Evolutionary conservation across 495 filamentous ascomycete genomes (phyloP).

Genomic region (Aspergillus avenaceus): DNA sequence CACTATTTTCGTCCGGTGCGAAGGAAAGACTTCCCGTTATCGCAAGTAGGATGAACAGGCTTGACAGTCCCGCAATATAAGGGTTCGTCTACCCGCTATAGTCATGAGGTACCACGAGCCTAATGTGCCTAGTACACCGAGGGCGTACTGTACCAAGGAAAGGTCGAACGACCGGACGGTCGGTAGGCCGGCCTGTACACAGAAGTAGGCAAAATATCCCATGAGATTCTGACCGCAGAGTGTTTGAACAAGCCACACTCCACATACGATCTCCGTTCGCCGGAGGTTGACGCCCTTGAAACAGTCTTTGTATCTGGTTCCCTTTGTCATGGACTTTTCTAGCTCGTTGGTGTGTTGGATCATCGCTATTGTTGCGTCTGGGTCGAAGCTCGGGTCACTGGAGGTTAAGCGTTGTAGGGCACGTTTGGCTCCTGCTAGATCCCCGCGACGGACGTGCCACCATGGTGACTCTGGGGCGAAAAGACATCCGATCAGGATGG

Average conservation of each 20-base stretch:
- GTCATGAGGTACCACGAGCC: conserved; percentile 64
- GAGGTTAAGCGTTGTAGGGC: conserved; percentile 57
- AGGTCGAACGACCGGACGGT: conserved; percentile 56
- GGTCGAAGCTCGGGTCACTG: conserved; percentile 50
- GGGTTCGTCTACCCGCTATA: conserved; percentile 56
- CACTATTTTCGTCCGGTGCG: conserved; percentile 39
- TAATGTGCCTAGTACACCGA: conserved; percentile 61
- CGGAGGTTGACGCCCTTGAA: conserved; percentile 64
- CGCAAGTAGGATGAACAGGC: conserved; percentile 53
- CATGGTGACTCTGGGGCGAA: conserved; percentile 69
- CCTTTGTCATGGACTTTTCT: conserved; percentile 54
- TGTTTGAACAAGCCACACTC: conserved; percentile 69
- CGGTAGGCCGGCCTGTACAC: conserved; percentile 59
- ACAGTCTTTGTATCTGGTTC: conserved; percentile 61
- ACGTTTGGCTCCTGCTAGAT: conserved; percentile 54
- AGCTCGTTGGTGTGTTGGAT: conserved; percentile 68
- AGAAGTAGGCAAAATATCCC: conserved; percentile 68
- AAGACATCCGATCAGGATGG: conserved; percentile 57
- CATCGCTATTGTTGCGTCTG: conserved; percentile 66
- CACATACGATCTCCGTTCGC: conserved; percentile 64
- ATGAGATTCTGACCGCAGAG: conserved; percentile 65
- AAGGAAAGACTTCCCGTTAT: conserved; percentile 62
- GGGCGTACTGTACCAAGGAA: conserved; percentile 61
- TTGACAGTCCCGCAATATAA: conserved; percentile 62
- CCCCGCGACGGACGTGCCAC: conserved; percentile 67